These are phyloP conservation scores for Chaetomium fimeti DNA, from an alignment of 495 filamentous ascomycete genomes.

Conservation along the genomic window DNA sequence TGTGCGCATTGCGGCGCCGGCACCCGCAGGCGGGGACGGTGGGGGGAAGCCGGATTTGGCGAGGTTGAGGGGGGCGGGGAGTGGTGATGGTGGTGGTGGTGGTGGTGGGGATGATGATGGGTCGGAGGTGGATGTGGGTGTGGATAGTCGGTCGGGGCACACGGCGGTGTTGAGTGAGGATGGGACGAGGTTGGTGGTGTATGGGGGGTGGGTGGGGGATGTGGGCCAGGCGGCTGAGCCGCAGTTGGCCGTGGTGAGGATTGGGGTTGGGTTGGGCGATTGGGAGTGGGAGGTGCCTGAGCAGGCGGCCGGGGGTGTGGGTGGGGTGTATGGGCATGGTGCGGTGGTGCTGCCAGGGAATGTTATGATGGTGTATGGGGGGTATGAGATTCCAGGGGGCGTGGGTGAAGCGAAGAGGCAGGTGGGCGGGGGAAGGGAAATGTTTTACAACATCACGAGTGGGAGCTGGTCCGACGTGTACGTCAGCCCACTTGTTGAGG, in stretches of 20 bases:
- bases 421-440: conserved; percentile 41
- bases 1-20: conserved; percentile 55
- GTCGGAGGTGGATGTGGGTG: conserved; percentile 22
- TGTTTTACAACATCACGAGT: conserved; percentile 78
- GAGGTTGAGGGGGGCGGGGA: neutral
- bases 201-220: conserved; percentile 92
- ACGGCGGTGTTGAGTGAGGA: conserved; percentile 76
- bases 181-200: conserved; percentile 68
- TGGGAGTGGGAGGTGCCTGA: conserved; percentile 76
- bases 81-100: neutral
- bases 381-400: conserved; percentile 61
- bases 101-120: neutral
- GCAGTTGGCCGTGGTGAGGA: conserved; percentile 70
- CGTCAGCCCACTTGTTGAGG: conserved; percentile 36
- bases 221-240: conserved; percentile 69
- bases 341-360: conserved; percentile 79
- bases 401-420: conserved; percentile 30
- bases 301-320: conserved; percentile 53
- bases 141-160: conserved; percentile 85
- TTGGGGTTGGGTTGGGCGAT: conserved; percentile 67
- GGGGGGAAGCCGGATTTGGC: conserved; percentile 13
- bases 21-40: neutral
- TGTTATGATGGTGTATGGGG: conserved; percentile 86
- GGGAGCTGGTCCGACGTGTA: conserved; percentile 70
- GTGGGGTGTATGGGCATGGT: conserved; percentile 81